Conservation (phyloP, 345 rosid genomes). For the Corymbia maculata region DNA sequence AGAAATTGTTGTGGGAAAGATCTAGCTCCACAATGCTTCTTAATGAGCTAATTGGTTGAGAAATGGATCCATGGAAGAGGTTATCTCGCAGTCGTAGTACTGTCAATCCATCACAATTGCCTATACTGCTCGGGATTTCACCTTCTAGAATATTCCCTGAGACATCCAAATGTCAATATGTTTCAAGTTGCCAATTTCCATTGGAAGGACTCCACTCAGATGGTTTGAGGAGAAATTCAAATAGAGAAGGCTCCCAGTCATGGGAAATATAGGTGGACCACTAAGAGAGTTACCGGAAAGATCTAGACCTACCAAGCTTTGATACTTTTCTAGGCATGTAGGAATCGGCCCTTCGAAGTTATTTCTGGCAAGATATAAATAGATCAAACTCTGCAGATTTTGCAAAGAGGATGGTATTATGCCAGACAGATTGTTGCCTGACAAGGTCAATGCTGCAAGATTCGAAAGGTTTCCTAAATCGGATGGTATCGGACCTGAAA, state of each 20-base stretch:
- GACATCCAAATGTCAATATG: background rate
- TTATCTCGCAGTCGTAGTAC: fast-evolving
- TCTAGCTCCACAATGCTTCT: background rate
- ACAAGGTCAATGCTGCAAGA: fast-evolving
- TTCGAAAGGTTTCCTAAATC: background rate
- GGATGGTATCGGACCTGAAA: fast-evolving
- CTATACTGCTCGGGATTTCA: background rate
- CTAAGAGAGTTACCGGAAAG: background rate
- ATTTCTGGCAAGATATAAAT: background rate
- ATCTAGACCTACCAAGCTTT: background rate
- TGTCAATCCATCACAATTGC: background rate
- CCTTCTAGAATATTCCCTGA: background rate
- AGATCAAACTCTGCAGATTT: background rate
- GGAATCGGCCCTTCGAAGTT: background rate
- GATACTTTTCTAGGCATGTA: background rate
- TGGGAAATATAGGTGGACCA: background rate
- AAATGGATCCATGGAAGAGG: background rate
- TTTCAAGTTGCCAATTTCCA: background rate
- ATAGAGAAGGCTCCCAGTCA: background rate
- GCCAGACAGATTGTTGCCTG: background rate
- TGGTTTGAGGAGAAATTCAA: background rate
- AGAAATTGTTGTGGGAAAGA: background rate
- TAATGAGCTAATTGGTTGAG: background rate
- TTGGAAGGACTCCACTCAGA: background rate
- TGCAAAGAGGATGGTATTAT: background rate